Evolutionary conservation across 1,139 yeast species (phyloP), one percentile per base, ranked within the genome.

Genomic region (Lodderomyces margitis): DNA sequence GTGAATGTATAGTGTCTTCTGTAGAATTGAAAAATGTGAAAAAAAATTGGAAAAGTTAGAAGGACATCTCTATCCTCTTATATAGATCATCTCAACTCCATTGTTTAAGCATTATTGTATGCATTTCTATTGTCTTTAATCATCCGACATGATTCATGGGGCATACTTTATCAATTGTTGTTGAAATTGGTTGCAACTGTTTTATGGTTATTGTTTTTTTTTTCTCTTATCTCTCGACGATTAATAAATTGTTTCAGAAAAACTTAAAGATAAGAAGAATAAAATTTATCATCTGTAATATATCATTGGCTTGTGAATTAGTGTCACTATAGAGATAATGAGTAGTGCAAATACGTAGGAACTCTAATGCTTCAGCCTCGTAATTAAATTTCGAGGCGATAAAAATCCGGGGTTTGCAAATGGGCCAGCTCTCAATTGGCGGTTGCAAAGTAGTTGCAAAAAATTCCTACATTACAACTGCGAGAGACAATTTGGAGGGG

Each of bases 111-210:
- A 15, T 7, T 11, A 15, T 28, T 28, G 32, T 28, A 10, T 28
- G n/a, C 20, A 15, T 3, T 10, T 9, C 10, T 28, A 15, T 14
- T 15, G 32, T 15, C 10, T 8, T 3, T 5, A 10, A 8, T 23
- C 25, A 23, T 23, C 9, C 8, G 19, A 12, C 10, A 12, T 28
- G 19, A 28, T 4, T 3, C 17, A 9, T 9, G 14, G 10, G 30
- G 10, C 30, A 9, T n/a, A 28, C n/a, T n/a, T 28, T 28, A 28
- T 28, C 32, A 12, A 12, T 28, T 28, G 32, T 28, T 28, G 32
- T 28, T 28, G 30, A 25, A 25, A 25, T 25, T 25, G 30, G 30
- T n/a, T 28, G 32, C 32, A 28, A 28, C 32, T 6, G 10, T 15
- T 9, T 15, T 15, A 9, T 28, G 19, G n/a, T n/a, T n/a, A n/a